Evolutionary conservation across 768 basidiomycete genomes (phyloP).

Genomic region (Lentinula sp.): DNA sequence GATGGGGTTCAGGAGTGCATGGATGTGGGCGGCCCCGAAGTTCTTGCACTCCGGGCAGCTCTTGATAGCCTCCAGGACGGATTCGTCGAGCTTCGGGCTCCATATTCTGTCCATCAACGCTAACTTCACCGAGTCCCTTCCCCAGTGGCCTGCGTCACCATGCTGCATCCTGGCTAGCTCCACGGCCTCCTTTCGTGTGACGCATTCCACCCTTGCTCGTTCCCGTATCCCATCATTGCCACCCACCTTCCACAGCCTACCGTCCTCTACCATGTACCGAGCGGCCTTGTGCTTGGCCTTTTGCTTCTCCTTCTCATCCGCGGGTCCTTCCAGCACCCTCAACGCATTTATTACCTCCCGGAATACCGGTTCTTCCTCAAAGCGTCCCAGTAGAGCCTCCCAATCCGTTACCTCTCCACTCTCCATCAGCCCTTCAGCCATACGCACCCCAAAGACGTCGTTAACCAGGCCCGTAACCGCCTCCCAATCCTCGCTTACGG

Average conservation of each 20-base stretch:
- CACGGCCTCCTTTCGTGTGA: slow-evolving; percentile 13
- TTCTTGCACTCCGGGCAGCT: slow-evolving; percentile 13
- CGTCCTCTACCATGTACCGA: slow-evolving; percentile 14
- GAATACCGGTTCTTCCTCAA: not conserved
- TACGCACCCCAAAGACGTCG: not conserved
- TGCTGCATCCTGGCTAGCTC: not conserved
- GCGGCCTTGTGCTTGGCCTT: slow-evolving; percentile 11
- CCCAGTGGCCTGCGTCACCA: slow-evolving; percentile 9
- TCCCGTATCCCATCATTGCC: not conserved
- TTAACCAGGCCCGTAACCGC: not conserved
- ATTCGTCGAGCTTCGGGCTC: slow-evolving; percentile 13
- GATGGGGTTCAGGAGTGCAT: slow-evolving; percentile 25
- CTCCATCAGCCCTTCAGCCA: too few relatives aligned
- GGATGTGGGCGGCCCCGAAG: slow-evolving; percentile 5
- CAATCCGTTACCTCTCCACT: not conserved
- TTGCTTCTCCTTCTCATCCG: not conserved
- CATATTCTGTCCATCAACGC: too few relatives aligned
- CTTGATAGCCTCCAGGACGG: slow-evolving; percentile 14
- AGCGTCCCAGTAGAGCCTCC: not conserved
- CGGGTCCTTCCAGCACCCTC: not conserved
- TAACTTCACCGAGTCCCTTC: too few relatives aligned
- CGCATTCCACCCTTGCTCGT: not conserved
- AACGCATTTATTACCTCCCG: not conserved
- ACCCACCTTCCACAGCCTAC: slow-evolving; percentile 15
- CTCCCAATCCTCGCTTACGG: too few relatives aligned